A percentile compares a stretch with the other conserved stretches of the same genome.
Evolutionary conservation across 192 early-diverging fungal genomes (phyloP).

Genomic region (Mortierella alpina): DNA sequence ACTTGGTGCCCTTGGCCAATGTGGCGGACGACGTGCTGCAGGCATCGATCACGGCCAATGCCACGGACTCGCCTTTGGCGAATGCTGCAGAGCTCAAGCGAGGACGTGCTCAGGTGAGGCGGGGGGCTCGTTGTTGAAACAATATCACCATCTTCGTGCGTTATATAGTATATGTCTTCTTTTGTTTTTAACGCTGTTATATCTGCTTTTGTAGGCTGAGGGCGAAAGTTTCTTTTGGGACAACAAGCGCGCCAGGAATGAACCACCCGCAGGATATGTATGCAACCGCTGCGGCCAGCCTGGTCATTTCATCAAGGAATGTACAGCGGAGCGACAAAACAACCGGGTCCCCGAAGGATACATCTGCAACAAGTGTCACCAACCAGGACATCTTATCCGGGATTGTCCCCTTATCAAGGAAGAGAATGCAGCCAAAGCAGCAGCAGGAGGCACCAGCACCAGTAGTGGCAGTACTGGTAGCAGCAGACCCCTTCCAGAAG

Average conservation of each 20-base stretch:
- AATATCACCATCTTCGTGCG: neutral
- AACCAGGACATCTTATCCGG: constrained; percentile 65
- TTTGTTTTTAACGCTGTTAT: neutral
- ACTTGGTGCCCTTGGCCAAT: constrained; percentile 73
- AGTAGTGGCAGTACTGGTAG: neutral
- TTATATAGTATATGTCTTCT: constrained; percentile 1
- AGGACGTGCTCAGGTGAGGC: constrained; percentile 19
- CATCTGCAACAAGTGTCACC: constrained; percentile 61
- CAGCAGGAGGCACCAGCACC: too few species aligned
- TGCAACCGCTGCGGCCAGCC: constrained; percentile 57
- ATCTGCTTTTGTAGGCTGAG: neutral
- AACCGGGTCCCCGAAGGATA: constrained; percentile 44
- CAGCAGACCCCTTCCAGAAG: constrained; percentile 55
- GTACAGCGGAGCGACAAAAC: constrained; percentile 40
- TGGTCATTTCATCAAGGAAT: constrained; percentile 61
- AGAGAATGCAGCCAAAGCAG: constrained; percentile 21
- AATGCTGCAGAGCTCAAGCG: constrained; percentile 41
- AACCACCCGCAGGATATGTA: constrained; percentile 60
- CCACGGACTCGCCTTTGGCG: constrained; percentile 60
- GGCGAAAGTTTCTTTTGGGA: constrained; percentile 44
- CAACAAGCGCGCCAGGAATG: constrained; percentile 31
- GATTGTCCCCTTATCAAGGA: constrained; percentile 58
- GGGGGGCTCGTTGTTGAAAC: neutral
- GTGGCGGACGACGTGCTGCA: constrained; percentile 32
- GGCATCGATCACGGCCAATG: constrained; percentile 60